Conservation (phyloP, 2,329 filamentous ascomycete genomes). For the Sordariomycetes sp. region DNA sequence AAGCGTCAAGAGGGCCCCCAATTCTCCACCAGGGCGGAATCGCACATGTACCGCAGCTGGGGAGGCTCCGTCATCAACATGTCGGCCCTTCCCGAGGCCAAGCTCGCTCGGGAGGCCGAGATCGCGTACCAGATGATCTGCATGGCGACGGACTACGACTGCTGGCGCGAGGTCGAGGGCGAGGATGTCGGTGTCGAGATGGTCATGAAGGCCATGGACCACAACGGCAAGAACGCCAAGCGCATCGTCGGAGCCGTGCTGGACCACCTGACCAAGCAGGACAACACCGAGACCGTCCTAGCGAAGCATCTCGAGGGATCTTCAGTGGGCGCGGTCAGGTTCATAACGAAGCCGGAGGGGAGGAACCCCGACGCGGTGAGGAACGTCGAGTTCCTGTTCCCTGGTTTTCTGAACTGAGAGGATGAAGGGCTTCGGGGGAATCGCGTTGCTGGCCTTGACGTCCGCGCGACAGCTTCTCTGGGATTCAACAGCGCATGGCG, state of each 20-base stretch:
- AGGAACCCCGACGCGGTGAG: constrained; percentile 64
- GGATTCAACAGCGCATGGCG: neutral
- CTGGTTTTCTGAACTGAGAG: constrained; percentile 51
- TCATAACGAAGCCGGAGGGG: constrained; percentile 72
- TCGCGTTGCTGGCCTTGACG: neutral
- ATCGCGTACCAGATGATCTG: constrained; percentile 97
- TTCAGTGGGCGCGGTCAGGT: constrained; percentile 65
- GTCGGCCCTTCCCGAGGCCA: constrained; percentile 89
- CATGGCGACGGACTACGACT: constrained; percentile 99
- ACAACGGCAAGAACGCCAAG: constrained; percentile 81
- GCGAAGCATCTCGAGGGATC: constrained; percentile 75
- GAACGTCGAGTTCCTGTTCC: constrained; percentile 80
- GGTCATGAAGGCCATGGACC: constrained; percentile 94
- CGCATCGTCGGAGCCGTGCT: constrained; percentile 77
- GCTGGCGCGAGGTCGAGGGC: constrained; percentile 69
- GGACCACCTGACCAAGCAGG: constrained; percentile 70
- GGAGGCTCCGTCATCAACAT: constrained; percentile 97
- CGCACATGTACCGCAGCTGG: constrained; percentile 88
- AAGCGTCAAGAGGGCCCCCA: constrained; percentile 74
- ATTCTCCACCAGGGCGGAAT: constrained; percentile 93
- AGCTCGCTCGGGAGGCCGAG: constrained; percentile 92
- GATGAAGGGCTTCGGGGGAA: too few relatives aligned
- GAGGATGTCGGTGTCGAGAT: constrained; percentile 83
- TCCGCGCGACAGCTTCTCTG: neutral
- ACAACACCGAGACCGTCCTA: constrained; percentile 62